These are phyloP conservation scores for Aspergillus conjunctus DNA, from an alignment of 495 filamentous ascomycete genomes.

Conservation along the genomic window DNA sequence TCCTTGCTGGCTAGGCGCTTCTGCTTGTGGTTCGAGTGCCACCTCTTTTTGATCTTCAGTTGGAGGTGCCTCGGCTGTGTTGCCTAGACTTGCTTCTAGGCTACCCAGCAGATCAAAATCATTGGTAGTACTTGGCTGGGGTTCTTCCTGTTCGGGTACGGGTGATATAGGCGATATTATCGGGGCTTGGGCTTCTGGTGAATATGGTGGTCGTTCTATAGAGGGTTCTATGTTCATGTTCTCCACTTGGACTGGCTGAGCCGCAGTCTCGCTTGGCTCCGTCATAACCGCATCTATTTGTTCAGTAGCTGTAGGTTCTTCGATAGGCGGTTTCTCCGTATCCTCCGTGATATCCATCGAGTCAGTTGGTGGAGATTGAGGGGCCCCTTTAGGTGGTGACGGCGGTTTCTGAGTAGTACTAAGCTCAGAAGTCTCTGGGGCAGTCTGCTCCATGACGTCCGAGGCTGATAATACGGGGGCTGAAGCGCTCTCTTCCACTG, in stretches of 20 bases:
- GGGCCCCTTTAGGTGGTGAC: constrained; percentile 14
- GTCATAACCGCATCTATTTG: constrained; percentile 9
- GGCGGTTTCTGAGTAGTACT: neutral
- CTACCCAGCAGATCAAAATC: constrained; percentile 26
- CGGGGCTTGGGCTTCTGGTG: constrained; percentile 3
- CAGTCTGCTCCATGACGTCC: constrained; percentile 6
- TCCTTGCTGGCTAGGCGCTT: neutral
- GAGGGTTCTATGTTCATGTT: constrained; percentile 12
- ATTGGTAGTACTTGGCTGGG: constrained; percentile 2
- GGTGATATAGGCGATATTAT: constrained; percentile 8
- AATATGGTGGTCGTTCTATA: neutral
- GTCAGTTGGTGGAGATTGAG: constrained; percentile 1
- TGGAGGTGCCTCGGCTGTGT: constrained; percentile 2
- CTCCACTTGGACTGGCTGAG: constrained; percentile 5
- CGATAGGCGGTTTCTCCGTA: constrained; percentile 6
- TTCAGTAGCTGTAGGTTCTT: constrained; percentile 6
- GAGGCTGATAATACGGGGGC: neutral
- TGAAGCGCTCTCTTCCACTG: neutral
- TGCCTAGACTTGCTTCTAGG: constrained; percentile 29
- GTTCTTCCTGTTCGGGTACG: constrained; percentile 5
- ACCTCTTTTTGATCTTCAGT: constrained; percentile 5
- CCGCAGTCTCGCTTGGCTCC: constrained; percentile 6
- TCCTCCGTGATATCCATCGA: constrained; percentile 2
- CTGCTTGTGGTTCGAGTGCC: constrained; percentile 10
- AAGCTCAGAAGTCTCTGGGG: constrained; percentile 8